phyloP scores from a whole-genome alignment of 371 early-diverging fungal genomes.

The Mucor irregularis region DNA sequence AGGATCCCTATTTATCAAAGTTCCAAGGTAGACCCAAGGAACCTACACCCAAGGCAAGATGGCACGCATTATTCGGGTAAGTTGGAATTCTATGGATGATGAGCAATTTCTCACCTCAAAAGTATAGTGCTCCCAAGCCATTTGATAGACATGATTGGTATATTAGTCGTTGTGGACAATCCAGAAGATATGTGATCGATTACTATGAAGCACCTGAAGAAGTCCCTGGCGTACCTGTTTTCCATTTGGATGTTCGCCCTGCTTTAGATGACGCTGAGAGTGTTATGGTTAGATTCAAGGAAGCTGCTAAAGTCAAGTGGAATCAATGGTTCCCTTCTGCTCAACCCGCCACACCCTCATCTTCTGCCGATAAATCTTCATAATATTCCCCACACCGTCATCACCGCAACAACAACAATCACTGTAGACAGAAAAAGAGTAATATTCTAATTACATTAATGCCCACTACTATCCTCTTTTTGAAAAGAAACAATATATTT shows the following conservation, averaged over 20 bases:
- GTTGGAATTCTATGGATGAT: too few species aligned
- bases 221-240: conserved; percentile 67
- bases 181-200: conserved; percentile 78
- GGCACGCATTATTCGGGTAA: conserved; percentile 62
- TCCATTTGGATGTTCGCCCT: conserved; percentile 82
- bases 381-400: too few species aligned
- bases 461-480: not conserved
- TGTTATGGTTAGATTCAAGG: conserved; percentile 63
- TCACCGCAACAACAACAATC: too few species aligned
- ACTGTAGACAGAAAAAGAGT: too few species aligned
- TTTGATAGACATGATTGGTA: conserved; percentile 87
- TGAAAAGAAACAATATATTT: not conserved
- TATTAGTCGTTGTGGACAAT: conserved; percentile 70
- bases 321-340: conserved; percentile 39
- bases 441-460: not conserved
- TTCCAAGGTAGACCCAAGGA: conserved; percentile 85
- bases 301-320: conserved; percentile 45
- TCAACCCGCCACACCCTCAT: not conserved
- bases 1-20: conserved; percentile 68
- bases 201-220: conserved; percentile 74
- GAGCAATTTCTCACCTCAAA: too few species aligned
- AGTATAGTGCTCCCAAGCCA: conserved; percentile 61
- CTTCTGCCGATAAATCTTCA: not conserved
- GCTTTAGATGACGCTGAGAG: conserved; percentile 72
- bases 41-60: conserved; percentile 75